Percentiles rank a stretch among this genome's conserved stretches.
Conservation (phyloP, 2,329 filamentous ascomycete genomes). For the Aspergillus sp. region DNA sequence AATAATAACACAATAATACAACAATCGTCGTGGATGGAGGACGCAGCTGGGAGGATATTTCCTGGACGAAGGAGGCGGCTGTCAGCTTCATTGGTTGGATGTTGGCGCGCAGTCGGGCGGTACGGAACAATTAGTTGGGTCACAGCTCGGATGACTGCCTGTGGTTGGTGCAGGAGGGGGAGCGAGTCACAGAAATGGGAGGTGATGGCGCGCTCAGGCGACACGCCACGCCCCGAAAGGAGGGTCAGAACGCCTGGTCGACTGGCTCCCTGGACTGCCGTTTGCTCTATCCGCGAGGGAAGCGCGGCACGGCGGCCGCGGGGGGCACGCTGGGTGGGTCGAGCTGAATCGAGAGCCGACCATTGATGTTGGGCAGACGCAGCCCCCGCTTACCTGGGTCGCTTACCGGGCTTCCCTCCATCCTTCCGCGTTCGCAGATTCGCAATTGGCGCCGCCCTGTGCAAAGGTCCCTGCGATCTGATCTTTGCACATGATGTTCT, state of each 20-base stretch:
- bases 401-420: conserved; percentile 6
- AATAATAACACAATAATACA: no score
- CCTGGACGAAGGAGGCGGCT: conserved; percentile 18
- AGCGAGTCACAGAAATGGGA: conserved; percentile 21
- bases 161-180: conserved; percentile 25
- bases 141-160: conserved; percentile 11
- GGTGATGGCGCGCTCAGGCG: conserved; percentile 30
- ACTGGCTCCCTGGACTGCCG: not conserved
- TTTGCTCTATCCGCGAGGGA: conserved; percentile 20
- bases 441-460: conserved; percentile 25
- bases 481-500: no score
- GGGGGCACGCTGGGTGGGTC: conserved; percentile 10
- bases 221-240: conserved; percentile 22
- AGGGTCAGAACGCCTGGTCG: conserved; percentile 2
- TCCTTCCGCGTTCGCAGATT: conserved; percentile 17
- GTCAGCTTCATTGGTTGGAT: conserved; percentile 24
- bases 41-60: not conserved
- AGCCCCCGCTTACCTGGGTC: conserved; percentile 7
- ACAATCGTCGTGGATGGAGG: not conserved
- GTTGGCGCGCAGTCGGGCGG: conserved; percentile 41
- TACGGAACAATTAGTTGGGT: conserved; percentile 23
- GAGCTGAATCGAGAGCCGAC: conserved; percentile 5
- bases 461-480: no score
- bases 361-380: not conserved
- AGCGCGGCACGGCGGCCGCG: conserved; percentile 21